Conservation (phyloP, 495 filamentous ascomycete species). For the Entonaema liquescens region DNA sequence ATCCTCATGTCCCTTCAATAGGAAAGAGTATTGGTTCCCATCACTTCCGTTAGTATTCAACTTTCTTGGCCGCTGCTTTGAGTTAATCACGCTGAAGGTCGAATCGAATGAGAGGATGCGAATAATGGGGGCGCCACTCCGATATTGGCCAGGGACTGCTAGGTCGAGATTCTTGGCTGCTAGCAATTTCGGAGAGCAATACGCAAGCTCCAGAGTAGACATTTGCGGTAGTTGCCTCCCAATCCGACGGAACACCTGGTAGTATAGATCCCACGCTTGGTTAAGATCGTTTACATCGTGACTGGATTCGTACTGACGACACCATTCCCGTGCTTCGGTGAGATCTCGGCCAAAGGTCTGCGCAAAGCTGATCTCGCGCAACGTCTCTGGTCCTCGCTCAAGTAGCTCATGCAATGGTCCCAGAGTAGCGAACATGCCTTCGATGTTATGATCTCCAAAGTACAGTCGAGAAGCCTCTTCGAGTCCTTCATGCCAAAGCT, state of each 20-base stretch:
- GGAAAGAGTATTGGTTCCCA: slow-evolving; percentile 82
- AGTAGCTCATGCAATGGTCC: slow-evolving; percentile 91
- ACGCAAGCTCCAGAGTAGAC: slow-evolving; percentile 90
- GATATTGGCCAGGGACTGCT: slow-evolving; percentile 93
- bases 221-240: slow-evolving; percentile 91
- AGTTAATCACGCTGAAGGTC: slow-evolving; percentile 89
- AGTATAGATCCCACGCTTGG: slow-evolving; percentile 98
- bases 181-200: slow-evolving; percentile 92
- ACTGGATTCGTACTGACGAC: slow-evolving; percentile 85
- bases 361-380: slow-evolving; percentile 96
- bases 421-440: slow-evolving; percentile 94
- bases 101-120: slow-evolving; percentile 89
- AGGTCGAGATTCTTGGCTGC: slow-evolving; percentile 83
- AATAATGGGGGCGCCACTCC: slow-evolving; percentile 84
- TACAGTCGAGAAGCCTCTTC: slow-evolving; percentile 93
- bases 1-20: slow-evolving; percentile 97
- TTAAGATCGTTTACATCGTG: slow-evolving; percentile 93
- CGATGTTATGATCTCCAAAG: slow-evolving; percentile 94
- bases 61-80: slow-evolving; percentile 93
- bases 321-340: slow-evolving; percentile 93
- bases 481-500: slow-evolving; percentile 98
- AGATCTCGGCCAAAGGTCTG: slow-evolving; percentile 96
- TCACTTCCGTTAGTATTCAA: slow-evolving; percentile 89
- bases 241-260: slow-evolving; percentile 95
- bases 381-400: slow-evolving; percentile 86